Evolutionary conservation across 1,139 yeast genomes (phyloP), one percentile per base, ranked within the genome.

Genomic region (Scheffersomyces illinoinensis): DNA sequence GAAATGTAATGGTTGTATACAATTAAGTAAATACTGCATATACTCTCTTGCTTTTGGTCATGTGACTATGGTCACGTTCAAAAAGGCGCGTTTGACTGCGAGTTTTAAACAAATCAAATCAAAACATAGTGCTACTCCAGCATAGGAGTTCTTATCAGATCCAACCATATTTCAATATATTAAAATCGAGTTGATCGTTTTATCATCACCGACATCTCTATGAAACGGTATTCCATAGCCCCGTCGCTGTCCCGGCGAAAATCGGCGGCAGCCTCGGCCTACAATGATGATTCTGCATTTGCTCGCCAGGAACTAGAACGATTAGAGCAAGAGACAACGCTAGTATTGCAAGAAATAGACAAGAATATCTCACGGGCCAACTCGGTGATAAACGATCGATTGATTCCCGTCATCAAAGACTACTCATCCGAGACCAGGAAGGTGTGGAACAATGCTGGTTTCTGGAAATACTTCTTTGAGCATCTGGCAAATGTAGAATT

Each of bases 271-370:
- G 62, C 64, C 51, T 48, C 64, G 21, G 50, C 56, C 20, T 26
- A 56, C 47, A 59, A 54, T n/a, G 64, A 67, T 51, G 71, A 70
- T 51, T 48, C 26, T 21, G 59, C 70, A 73, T 50, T 82, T 81
- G 26, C 81, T 78, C 57, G 64, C 18, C 63, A 62, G 57, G 91
- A 89, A 66, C 76, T 90, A 57, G 96, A 91, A 67, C 79, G 85
- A 64, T 74, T 92, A 51, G 97, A 93, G 67, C 97, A 91, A 70
- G 90, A 88, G 66, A 90, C 92, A 52, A 91, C 97, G 0, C 75
- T 90, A 57, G 86, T 88, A 1, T 75, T 93, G 56, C 97, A 91
- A 71, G 89, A 88, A 60, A 90, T 93, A 43, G 97, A 93, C 73
- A 83, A 86, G 59, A 87, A 89, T 66, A 81, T 90, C 58, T 83